These are phyloP conservation scores for Tephrocybe sp. DNA, from an alignment of 768 basidiomycete genomes.

Conservation along the genomic window DNA sequence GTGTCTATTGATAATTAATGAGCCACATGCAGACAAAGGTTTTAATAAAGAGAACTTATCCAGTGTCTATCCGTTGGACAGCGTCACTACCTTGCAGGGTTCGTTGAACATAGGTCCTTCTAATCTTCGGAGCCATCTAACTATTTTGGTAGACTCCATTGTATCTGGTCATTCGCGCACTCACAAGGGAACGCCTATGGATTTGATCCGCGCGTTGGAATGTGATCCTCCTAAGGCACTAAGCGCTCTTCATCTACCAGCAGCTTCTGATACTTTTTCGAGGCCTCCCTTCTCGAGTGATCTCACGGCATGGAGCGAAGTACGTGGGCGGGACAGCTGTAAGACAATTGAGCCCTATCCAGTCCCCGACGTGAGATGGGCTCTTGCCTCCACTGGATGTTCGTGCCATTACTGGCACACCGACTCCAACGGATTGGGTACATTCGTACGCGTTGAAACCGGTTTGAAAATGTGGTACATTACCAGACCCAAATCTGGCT, in stretches of 20 bases:
- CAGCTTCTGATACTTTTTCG: neutral
- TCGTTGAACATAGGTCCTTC: neutral
- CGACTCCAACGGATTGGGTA: neutral
- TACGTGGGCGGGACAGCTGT: neutral
- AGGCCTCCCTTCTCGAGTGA: neutral
- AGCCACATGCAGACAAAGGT: neutral
- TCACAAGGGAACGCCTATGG: neutral
- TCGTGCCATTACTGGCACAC: constrained; percentile 3
- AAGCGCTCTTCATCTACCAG: neutral
- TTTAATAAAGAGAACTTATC: neutral
- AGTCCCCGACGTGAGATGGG: neutral
- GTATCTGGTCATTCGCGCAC: neutral
- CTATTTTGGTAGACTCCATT: neutral
- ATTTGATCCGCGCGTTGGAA: neutral
- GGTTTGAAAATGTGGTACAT: constrained; percentile 4
- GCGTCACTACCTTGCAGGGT: neutral
- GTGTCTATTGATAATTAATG: neutral
- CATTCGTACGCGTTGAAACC: neutral
- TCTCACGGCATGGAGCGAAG: neutral
- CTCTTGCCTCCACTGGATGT: neutral
- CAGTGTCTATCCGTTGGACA: neutral
- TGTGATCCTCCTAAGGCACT: neutral
- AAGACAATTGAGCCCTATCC: neutral
- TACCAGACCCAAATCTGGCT: neutral
- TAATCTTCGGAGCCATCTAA: neutral